Evolutionary conservation across 2,329 filamentous ascomycete species (phyloP), one percentile per base, ranked within the genome.

Genomic region (Cucurbitaria berberidis): DNA sequence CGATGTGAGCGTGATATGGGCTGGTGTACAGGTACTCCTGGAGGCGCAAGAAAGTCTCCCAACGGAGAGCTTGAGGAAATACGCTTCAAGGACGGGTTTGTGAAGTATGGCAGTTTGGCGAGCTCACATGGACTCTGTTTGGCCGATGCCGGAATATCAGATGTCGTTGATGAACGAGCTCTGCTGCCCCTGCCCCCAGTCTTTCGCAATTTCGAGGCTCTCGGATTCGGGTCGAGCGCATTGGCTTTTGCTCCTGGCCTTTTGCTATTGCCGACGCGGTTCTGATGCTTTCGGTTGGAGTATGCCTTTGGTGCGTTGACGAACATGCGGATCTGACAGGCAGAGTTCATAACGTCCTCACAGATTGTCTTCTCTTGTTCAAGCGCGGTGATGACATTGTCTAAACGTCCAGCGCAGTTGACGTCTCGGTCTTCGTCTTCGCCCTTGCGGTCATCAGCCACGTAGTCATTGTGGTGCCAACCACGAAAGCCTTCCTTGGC

Each of bases 311-410:
- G 71, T 6, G 71, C 71, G 30, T 74, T 74, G 15, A 74, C 69
- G 29, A 74, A 74, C 70, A 74, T 74, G 6, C 71, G 62, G 38
- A 73, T 72, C 49, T 73, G 69, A 36, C 68, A 67, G 2, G 68
- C 69, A 1, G 70, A 73, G 50, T 60, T 67, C 63, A 74, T 72
- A 15, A 74, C 69, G 44, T 74, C 71, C 36, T 74, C 71, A 48
- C 71, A 73, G 15, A 74, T 71, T 0, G 70, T 72, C 58, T 73
- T 74, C 45, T 74, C 71, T 27, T 68, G 63, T 55, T 69, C 64
- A 1, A 74, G 62, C 1, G 65, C 70, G 13, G 53, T 47, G 16
- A 74, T 62, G 45, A 74, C 63, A 26, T 69, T 72, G 5, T 68
- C 60, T 10, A 74, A 47, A 3, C 71, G 60, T 1, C 57, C 65